A percentile compares a stretch with the other conserved stretches of the same genome.
Conservation (phyloP, 2,329 filamentous ascomycete genomes). For the Tolypocladium tundrense region DNA sequence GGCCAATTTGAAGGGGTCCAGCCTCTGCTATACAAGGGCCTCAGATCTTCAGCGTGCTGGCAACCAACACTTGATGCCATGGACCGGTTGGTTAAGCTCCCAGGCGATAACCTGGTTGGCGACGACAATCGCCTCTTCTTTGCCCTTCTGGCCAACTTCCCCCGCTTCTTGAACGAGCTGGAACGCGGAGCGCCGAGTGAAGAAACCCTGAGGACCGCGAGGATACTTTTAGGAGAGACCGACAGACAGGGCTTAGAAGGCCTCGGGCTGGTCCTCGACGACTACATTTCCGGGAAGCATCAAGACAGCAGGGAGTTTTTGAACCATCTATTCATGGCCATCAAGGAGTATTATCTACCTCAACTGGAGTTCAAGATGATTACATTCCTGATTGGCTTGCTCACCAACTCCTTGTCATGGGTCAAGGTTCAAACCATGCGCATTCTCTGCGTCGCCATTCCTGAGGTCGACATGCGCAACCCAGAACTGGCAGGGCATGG, state of each 20-base stretch:
- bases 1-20: constrained; percentile 81
- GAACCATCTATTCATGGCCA: constrained; percentile 58
- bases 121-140: constrained; percentile 76
- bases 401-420: constrained; percentile 83
- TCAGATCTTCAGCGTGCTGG: constrained; percentile 77
- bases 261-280: constrained; percentile 59
- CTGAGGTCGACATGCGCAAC: constrained; percentile 86
- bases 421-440: constrained; percentile 91
- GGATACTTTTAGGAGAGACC: constrained; percentile 60
- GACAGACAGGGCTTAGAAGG: constrained; percentile 59
- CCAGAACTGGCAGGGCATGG: constrained; percentile 84
- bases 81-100: constrained; percentile 67
- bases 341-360: constrained; percentile 72
- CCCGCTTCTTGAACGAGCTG: constrained; percentile 70
- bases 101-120: constrained; percentile 71
- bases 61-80: constrained; percentile 68
- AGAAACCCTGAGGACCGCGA: constrained; percentile 51
- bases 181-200: constrained; percentile 52
- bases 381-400: constrained; percentile 79
- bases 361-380: constrained; percentile 74
- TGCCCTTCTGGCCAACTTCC: constrained; percentile 82
- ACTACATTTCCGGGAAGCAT: constrained; percentile 59
- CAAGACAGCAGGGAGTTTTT: constrained; percentile 67
- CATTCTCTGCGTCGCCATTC: constrained; percentile 73
- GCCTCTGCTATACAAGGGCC: constrained; percentile 77